Conservation (phyloP, 1,284 basidiomycete species). For the Meira nashicola region DNA sequence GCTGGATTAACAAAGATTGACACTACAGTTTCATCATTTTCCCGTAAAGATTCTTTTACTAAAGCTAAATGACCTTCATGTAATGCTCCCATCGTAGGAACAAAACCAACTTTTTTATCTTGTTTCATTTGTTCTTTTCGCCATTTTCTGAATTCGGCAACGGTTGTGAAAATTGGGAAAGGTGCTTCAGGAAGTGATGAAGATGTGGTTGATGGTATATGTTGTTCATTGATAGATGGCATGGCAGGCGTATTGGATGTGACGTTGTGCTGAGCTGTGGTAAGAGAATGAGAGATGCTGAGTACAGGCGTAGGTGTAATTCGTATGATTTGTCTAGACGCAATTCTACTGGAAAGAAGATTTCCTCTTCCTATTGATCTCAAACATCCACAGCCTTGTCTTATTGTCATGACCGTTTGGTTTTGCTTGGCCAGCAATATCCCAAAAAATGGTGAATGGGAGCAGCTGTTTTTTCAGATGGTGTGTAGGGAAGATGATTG, state of each 20-base stretch:
- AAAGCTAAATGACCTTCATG: conserved; percentile 76
- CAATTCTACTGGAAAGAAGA: too few species aligned
- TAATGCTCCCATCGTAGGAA: conserved; percentile 94
- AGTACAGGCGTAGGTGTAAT: neutral
- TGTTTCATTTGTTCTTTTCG: conserved; percentile 57
- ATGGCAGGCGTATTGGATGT: neutral
- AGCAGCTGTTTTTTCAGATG: too few species aligned
- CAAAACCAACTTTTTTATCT: conserved; percentile 67
- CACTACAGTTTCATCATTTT: conserved; percentile 81
- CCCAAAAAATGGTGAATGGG: too few species aligned
- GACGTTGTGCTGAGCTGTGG: neutral
- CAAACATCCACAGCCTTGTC: too few species aligned
- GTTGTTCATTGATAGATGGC: neutral
- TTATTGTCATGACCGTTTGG: too few species aligned
- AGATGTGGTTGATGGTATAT: too few species aligned
- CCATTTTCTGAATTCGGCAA: conserved; percentile 73
- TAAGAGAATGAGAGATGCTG: neutral
- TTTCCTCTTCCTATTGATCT: too few species aligned
- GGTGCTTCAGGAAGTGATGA: conserved; percentile 51
- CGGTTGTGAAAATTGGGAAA: conserved; percentile 73
- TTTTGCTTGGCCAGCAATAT: too few species aligned
- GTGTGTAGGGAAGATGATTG: too few species aligned
- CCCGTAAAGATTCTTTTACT: conserved; percentile 63
- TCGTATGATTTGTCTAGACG: too few species aligned
- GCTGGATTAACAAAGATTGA: conserved; percentile 98